Evolutionary conservation across 805 yeast genomes (phyloP).

Genomic region (Schwanniomyces sp.): DNA sequence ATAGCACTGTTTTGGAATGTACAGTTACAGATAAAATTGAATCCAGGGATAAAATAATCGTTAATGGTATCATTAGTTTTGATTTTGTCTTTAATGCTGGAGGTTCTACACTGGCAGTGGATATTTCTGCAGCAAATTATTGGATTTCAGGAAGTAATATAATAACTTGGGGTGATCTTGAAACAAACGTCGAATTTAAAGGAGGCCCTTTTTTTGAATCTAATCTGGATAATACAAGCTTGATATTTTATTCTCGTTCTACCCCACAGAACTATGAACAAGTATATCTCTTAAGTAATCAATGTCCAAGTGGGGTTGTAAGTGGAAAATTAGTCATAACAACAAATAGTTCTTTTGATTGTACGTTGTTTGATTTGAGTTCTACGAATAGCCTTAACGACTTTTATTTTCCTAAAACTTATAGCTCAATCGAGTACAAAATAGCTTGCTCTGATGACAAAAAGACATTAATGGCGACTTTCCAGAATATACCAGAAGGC

Average conservation of each 20-base stretch:
- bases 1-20: constrained; percentile 9
- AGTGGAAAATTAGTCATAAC: constrained; percentile 10
- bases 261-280: constrained; percentile 14
- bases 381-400: constrained; percentile 11
- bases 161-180: constrained; percentile 11
- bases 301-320: constrained; percentile 12
- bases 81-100: constrained; percentile 18
- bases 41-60: neutral
- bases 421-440: constrained; percentile 1
- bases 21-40: constrained; percentile 4
- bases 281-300: constrained; percentile 11
- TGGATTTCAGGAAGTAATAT: constrained; percentile 5
- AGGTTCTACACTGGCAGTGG: constrained; percentile 12
- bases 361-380: constrained; percentile 9
- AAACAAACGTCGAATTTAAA: constrained; percentile 7
- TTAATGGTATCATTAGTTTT: constrained; percentile 11
- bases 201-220: constrained; percentile 12
- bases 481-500: constrained; percentile 8
- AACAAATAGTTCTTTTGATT: constrained; percentile 11
- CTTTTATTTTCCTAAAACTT: constrained; percentile 13
- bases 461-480: constrained; percentile 2
- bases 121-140: constrained; percentile 9
- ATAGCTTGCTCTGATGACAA: constrained; percentile 2
- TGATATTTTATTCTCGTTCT: constrained; percentile 12
- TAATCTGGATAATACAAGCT: constrained; percentile 4